A percentile compares a stretch with the other conserved stretches of the same genome.
These are phyloP conservation scores for Hemileccinum rubropunctum DNA, from an alignment of 768 basidiomycete species.

Conservation along the genomic window DNA sequence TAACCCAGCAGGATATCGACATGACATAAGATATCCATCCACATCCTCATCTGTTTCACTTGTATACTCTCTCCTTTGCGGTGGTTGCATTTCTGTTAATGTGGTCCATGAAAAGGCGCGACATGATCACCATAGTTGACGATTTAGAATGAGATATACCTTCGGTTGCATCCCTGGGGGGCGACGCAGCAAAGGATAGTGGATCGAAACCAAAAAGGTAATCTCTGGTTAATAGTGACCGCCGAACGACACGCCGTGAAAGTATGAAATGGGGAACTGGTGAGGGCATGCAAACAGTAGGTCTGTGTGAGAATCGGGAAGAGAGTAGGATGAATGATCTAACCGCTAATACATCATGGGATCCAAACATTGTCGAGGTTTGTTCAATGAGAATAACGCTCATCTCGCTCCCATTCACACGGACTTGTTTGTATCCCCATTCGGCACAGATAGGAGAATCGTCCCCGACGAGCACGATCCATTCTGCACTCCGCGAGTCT, in stretches of 20 bases:
- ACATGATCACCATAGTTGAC: constrained; percentile 38
- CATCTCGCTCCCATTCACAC: constrained; percentile 43
- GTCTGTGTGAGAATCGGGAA: constrained; percentile 34
- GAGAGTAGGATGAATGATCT: constrained; percentile 39
- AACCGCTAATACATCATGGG: constrained; percentile 28
- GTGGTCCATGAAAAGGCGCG: constrained; percentile 41
- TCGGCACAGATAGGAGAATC: constrained; percentile 42
- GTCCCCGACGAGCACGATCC: constrained; percentile 44
- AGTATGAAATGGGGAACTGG: constrained; percentile 25
- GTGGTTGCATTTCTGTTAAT: constrained; percentile 40
- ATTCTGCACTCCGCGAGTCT: constrained; percentile 29
- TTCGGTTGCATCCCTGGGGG: constrained; percentile 2
- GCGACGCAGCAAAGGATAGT: constrained; percentile 30
- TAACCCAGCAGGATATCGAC: no score
- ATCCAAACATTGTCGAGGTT: neutral
- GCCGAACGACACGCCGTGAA: constrained; percentile 32
- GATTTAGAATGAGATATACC: constrained; percentile 9
- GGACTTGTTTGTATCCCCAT: constrained; percentile 36
- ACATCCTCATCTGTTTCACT: constrained; percentile 40
- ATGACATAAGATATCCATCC: no score
- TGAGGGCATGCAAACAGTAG: constrained; percentile 32
- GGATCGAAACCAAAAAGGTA: constrained; percentile 40
- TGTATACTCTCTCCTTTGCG: constrained; percentile 26
- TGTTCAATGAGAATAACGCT: neutral
- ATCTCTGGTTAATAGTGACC: constrained; percentile 42